These are phyloP conservation scores for Pseudogymnoascus sp. DNA, from an alignment of 2,329 filamentous ascomycete species.

Conservation along the genomic window DNA sequence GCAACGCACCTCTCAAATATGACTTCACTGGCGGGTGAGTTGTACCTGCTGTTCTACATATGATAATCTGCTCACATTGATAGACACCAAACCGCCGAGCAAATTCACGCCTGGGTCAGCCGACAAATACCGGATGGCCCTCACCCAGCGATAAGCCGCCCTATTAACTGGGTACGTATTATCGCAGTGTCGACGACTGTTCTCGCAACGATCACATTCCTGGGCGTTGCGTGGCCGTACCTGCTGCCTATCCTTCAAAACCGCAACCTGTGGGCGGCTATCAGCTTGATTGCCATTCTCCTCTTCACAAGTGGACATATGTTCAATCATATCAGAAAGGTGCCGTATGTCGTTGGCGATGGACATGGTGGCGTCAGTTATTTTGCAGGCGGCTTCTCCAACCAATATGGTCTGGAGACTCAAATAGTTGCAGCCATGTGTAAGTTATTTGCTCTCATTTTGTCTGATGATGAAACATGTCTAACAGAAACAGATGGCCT, in stretches of 20 bases:
- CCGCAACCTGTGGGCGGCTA: constrained; percentile 86
- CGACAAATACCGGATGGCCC: constrained; percentile 71
- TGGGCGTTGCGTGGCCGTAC: constrained; percentile 67
- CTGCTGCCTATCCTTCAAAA: constrained; percentile 75
- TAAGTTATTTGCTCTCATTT: constrained; percentile 43
- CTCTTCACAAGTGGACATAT: constrained; percentile 95
- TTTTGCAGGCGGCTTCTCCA: constrained; percentile 87
- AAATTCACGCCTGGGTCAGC: constrained; percentile 68
- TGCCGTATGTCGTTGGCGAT: constrained; percentile 82
- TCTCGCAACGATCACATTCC: constrained; percentile 59
- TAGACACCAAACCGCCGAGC: constrained; percentile 67
- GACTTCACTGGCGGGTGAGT: constrained; percentile 76
- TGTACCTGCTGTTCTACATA: neutral
- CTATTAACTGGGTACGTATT: constrained; percentile 78
- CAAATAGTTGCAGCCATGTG: constrained; percentile 91
- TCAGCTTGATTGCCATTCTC: constrained; percentile 81
- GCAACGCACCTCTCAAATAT: constrained; percentile 63
- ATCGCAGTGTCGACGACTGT: constrained; percentile 57
- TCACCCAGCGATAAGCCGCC: constrained; percentile 69
- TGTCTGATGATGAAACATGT: constrained; percentile 2
- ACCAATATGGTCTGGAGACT: constrained; percentile 87
- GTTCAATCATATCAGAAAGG: constrained; percentile 98
- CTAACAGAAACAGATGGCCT: constrained; percentile 50
- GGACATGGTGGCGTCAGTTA: constrained; percentile 80
- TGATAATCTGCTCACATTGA: constrained; percentile 10